Percentiles rank a stretch among this genome's conserved stretches.
These are phyloP conservation scores for Begonia fuchsioides DNA, from an alignment of 306 rosid genomes.

Conservation along the genomic window DNA sequence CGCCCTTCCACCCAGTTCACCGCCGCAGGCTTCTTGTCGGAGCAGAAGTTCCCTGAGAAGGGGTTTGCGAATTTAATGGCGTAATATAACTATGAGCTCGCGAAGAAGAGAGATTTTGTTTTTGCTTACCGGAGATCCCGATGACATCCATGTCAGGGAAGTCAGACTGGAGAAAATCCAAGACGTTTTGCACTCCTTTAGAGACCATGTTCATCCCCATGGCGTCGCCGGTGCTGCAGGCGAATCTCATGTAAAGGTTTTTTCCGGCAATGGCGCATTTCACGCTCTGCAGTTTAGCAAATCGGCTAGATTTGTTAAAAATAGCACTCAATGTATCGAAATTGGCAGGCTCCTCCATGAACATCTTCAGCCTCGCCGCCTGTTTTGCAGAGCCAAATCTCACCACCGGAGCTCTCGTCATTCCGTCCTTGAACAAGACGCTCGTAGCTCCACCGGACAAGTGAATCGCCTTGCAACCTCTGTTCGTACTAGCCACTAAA, in stretches of 20 bases:
- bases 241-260: constrained; percentile 62
- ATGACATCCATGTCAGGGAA: constrained; percentile 91
- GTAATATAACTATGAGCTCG: not conserved
- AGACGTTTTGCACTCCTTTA: too few species aligned
- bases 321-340: constrained; percentile 40
- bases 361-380: constrained; percentile 64
- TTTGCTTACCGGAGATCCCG: constrained; percentile 59
- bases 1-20: too few species aligned
- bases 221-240: constrained; percentile 79
- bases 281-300: constrained; percentile 45
- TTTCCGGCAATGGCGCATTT: constrained; percentile 59
- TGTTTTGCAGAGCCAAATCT: constrained; percentile 36
- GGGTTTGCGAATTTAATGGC: too few species aligned
- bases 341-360: constrained; percentile 49
- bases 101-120: not conserved
- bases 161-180: constrained; percentile 45
- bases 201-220: too few species aligned
- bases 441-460: constrained; percentile 68
- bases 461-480: constrained; percentile 79
- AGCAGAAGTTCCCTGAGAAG: too few species aligned
- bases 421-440: constrained; percentile 34
- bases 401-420: too few species aligned
- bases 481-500: constrained; percentile 72
- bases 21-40: too few species aligned
- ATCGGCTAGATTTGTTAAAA: constrained; percentile 91